phyloP scores from a whole-genome alignment of 768 basidiomycete species.

The Phylloporus sp. region DNA sequence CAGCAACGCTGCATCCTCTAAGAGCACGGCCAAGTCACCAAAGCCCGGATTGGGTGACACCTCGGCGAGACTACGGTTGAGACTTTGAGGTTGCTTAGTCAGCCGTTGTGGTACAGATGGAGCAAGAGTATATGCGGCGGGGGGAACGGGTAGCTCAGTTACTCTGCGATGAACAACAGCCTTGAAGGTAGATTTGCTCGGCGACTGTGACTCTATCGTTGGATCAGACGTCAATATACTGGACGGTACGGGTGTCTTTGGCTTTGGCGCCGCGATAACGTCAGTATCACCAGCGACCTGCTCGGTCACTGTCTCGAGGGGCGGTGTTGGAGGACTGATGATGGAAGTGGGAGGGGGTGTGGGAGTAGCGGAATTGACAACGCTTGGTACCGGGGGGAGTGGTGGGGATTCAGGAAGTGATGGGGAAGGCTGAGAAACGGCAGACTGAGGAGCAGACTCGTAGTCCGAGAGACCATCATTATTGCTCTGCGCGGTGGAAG shows the following conservation, averaged over 20 bases:
- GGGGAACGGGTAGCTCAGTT: slow-evolving; percentile 30
- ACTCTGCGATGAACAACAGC: slow-evolving; percentile 58
- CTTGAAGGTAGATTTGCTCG: slow-evolving; percentile 36
- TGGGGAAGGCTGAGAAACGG: slow-evolving; percentile 7
- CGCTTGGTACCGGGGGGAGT: background rate
- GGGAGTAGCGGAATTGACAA: background rate
- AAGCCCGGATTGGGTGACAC: slow-evolving; percentile 42
- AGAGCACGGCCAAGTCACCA: slow-evolving; percentile 49
- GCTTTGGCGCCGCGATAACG: slow-evolving; percentile 2
- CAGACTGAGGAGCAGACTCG: slow-evolving; percentile 14
- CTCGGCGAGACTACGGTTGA: slow-evolving; percentile 23
- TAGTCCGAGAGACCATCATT: slow-evolving; percentile 11
- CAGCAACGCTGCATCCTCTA: slow-evolving; percentile 55
- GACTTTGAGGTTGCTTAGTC: slow-evolving; percentile 26
- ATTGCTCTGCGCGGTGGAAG: background rate
- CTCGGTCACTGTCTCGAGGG: slow-evolving; percentile 1
- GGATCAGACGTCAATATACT: slow-evolving; percentile 9
- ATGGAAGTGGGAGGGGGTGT: background rate
- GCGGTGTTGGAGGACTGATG: background rate
- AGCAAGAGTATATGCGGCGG: slow-evolving; percentile 14
- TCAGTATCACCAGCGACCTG: background rate
- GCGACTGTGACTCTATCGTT: slow-evolving; percentile 1
- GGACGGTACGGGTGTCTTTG: background rate
- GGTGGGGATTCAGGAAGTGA: background rate
- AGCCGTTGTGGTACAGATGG: slow-evolving; percentile 26